Evolutionary conservation across 2,329 filamentous ascomycete species (phyloP).

Genomic region (Penicillium frequentans): DNA sequence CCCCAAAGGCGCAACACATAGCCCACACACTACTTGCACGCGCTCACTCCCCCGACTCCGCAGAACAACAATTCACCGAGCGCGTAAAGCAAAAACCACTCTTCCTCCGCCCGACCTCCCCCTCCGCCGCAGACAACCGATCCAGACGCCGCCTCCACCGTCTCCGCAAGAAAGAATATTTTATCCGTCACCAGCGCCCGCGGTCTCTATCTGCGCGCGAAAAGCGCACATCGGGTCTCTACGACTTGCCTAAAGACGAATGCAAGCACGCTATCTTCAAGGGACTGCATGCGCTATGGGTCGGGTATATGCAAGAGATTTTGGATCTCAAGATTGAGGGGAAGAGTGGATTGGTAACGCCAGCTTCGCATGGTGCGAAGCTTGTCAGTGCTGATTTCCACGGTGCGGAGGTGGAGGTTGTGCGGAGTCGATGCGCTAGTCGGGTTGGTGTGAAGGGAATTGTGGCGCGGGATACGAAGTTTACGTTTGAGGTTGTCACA

Average conservation of each 20-base stretch:
- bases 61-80: slow-evolving; percentile 72
- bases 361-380: slow-evolving; percentile 55
- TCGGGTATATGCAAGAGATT: slow-evolving; percentile 79
- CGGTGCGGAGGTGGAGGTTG: slow-evolving; percentile 79
- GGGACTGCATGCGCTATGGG: slow-evolving; percentile 76
- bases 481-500: slow-evolving; percentile 82
- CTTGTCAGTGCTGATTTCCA: slow-evolving; percentile 87
- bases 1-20: slow-evolving; percentile 38
- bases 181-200: slow-evolving; percentile 53
- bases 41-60: slow-evolving; percentile 74
- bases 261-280: slow-evolving; percentile 74
- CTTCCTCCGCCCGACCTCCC: slow-evolving; percentile 73
- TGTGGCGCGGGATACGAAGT: slow-evolving; percentile 84
- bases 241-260: slow-evolving; percentile 69
- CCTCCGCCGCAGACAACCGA: slow-evolving; percentile 56
- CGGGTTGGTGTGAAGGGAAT: slow-evolving; percentile 84
- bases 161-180: slow-evolving; percentile 49
- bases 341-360: slow-evolving; percentile 52
- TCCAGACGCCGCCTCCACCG: slow-evolving; percentile 54
- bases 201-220: slow-evolving; percentile 75
- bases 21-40: slow-evolving; percentile 69
- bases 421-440: slow-evolving; percentile 75
- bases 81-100: slow-evolving; percentile 82
- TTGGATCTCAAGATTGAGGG: slow-evolving; percentile 57
- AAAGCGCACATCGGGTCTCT: slow-evolving; percentile 70